phyloP scores from a whole-genome alignment of 2,329 filamentous ascomycete species.

The Dryadomyces quercus-mongolicae region DNA sequence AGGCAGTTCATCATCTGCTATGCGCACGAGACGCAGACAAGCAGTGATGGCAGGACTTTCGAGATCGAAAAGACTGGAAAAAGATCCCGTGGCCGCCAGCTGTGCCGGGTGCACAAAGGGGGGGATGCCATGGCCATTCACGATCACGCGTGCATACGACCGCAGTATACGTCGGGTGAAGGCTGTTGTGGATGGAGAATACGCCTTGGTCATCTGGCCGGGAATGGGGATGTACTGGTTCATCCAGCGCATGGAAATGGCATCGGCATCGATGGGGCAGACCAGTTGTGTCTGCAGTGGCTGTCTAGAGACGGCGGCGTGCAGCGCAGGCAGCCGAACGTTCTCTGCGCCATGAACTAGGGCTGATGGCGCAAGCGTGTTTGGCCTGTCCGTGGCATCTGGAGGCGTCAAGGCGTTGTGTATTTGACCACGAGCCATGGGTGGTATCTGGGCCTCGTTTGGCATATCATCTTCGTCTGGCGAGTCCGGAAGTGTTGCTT shows the following conservation, averaged over 20 bases:
- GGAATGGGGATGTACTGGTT: constrained; percentile 31
- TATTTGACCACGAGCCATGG: too few species aligned
- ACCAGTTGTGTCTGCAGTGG: constrained; percentile 17
- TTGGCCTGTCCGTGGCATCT: not conserved
- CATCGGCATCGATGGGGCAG: constrained; percentile 32
- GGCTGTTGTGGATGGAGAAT: constrained; percentile 21
- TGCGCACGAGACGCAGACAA: not conserved
- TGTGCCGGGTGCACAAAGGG: constrained; percentile 28
- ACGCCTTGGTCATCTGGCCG: constrained; percentile 28
- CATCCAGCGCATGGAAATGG: constrained; percentile 36
- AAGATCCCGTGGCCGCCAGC: constrained; percentile 18
- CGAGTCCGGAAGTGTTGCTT: constrained; percentile 1
- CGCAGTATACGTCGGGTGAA: constrained; percentile 31
- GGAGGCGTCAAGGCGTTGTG: not conserved
- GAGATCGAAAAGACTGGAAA: not conserved
- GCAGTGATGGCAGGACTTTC: not conserved
- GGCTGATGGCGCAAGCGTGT: too few species aligned
- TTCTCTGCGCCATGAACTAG: too few species aligned
- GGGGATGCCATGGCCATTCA: constrained; percentile 24
- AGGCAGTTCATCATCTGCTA: constrained; percentile 17
- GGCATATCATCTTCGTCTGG: not conserved
- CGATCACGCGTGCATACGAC: constrained; percentile 26
- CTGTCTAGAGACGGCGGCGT: not conserved
- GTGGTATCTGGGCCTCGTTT: too few species aligned
- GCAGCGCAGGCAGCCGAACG: not conserved